These are phyloP conservation scores for Mucor plumbeus DNA, from an alignment of 371 early-diverging fungal genomes.

Conservation along the genomic window DNA sequence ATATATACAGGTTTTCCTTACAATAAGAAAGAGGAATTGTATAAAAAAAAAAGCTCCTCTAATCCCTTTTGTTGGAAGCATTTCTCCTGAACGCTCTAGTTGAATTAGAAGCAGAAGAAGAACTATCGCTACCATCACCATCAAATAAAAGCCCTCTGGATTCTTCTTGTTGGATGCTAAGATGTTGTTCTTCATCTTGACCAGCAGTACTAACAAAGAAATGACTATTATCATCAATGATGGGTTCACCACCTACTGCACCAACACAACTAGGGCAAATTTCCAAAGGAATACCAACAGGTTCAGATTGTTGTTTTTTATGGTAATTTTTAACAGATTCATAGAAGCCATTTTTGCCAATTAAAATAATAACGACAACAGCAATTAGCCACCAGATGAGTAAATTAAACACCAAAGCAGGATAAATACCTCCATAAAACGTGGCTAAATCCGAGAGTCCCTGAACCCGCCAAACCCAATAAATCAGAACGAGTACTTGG, in stretches of 20 bases:
- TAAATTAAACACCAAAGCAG: constrained; percentile 26
- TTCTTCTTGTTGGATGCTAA: not conserved
- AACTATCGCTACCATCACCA: constrained; percentile 10
- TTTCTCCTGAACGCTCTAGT: constrained; percentile 11
- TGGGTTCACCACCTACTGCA: not conserved
- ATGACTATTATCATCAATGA: not conserved
- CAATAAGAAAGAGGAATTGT: not conserved
- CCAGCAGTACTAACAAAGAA: not conserved
- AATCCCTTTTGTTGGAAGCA: constrained; percentile 10
- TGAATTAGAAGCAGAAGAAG: not conserved
- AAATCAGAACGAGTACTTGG: constrained; percentile 30
- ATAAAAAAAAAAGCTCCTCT: not conserved
- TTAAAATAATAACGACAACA: constrained; percentile 1
- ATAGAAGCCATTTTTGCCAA: constrained; percentile 2
- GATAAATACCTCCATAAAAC: constrained; percentile 51
- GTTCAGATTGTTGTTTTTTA: not conserved
- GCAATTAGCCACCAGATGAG: constrained; percentile 18
- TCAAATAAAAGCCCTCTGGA: constrained; percentile 4
- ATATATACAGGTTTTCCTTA: constrained; percentile 14
- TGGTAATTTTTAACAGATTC: not conserved
- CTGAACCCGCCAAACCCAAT: constrained; percentile 46
- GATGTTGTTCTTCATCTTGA: not conserved
- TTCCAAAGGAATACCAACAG: constrained; percentile 1
- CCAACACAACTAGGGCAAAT: constrained; percentile 12
- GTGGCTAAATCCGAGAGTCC: constrained; percentile 38